Base-by-base conservation (phyloP, 441 rosid species). In the Cnidoscolus chayamansa region DNA sequence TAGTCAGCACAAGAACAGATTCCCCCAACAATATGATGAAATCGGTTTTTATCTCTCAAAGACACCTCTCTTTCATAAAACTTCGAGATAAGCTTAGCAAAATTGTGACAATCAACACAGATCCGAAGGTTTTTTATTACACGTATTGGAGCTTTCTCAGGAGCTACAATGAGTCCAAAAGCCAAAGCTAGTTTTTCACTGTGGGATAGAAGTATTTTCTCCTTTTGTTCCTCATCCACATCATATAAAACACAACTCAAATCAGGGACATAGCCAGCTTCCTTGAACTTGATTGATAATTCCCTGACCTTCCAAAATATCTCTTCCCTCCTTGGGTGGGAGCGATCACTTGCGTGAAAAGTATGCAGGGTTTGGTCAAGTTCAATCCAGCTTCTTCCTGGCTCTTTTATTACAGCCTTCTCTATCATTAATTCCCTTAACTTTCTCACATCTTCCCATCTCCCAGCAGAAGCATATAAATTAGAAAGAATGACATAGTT, bases 191-290 rank as follows among this genome's bases (percentile, higher is more conserved):
- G 83, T 79, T 91, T 91, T 82, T 93, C 98, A 74, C 93, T 93
- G 72, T 93, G 97, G 61, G 86, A 94, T 31, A 83, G 76, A 10
- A 93, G 82, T 81, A 87, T 85, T 78, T 84, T 91, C 91, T 89
- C 96, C 84, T 94, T 93, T 82, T 94, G 96, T 80, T 90, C 96
- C 47, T 90, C 91, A 58, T 94, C 97, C 73, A 94, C 90, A 55
- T 91, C 97, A 70, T 90, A 77, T 48, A 94, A 74, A 68, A 88
- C 96, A 72, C 91, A 91, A 76, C 92, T 91, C 80, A 83, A 72
- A 66, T 90, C 92, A 47, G 94, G 89, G 76, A 84, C 84, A 76
- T 91, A 91, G 30, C 96, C 96, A 43, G 87, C 82, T 86, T 90
- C 93, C 76, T 89, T 91, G 77, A 91, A 78, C 81, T 78, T 85